Conservation (phyloP, 2,329 filamentous ascomycete genomes). For the Pleomassaria siparia region DNA sequence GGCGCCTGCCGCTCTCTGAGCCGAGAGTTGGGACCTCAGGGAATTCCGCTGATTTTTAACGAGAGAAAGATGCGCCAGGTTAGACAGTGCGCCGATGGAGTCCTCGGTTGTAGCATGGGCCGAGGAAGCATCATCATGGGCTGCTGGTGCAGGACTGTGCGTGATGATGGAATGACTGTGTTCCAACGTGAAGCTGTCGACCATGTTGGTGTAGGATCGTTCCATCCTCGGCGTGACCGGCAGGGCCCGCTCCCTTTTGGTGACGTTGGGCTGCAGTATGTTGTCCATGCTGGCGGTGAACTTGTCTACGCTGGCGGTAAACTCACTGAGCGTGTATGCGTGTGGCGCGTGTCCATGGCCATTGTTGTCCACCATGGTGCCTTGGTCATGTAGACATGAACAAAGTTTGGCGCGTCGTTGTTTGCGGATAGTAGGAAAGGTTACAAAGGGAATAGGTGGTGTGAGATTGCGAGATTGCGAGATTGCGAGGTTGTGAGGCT, state of each 20-base stretch:
- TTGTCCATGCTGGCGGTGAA: constrained; percentile 30
- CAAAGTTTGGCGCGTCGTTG: constrained; percentile 9
- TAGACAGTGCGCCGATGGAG: constrained; percentile 32
- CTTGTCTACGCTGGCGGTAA: constrained; percentile 28
- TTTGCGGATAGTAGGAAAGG: too few species aligned
- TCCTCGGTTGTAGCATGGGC: constrained; percentile 21
- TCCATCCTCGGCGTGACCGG: constrained; percentile 30
- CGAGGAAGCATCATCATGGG: constrained; percentile 10
- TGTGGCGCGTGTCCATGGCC: constrained; percentile 22
- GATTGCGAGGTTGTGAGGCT: too few species aligned
- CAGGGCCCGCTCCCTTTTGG: constrained; percentile 23
- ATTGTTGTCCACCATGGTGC: constrained; percentile 24
- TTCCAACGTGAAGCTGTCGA: constrained; percentile 38
- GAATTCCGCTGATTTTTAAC: constrained; percentile 39
- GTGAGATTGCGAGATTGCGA: too few species aligned
- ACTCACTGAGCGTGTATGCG: constrained; percentile 9
- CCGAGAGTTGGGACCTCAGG: constrained; percentile 35
- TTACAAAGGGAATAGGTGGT: constrained; percentile 7
- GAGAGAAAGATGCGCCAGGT: constrained; percentile 40
- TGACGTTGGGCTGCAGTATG: constrained; percentile 28
- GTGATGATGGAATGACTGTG: constrained; percentile 12
- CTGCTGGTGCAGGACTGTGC: constrained; percentile 15
- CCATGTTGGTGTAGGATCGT: constrained; percentile 30
- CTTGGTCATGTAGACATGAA: constrained; percentile 15
- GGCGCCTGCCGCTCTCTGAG: constrained; percentile 33